Base-by-base conservation (phyloP, 768 basidiomycete genomes). In the Rhizopogon sp. region DNA sequence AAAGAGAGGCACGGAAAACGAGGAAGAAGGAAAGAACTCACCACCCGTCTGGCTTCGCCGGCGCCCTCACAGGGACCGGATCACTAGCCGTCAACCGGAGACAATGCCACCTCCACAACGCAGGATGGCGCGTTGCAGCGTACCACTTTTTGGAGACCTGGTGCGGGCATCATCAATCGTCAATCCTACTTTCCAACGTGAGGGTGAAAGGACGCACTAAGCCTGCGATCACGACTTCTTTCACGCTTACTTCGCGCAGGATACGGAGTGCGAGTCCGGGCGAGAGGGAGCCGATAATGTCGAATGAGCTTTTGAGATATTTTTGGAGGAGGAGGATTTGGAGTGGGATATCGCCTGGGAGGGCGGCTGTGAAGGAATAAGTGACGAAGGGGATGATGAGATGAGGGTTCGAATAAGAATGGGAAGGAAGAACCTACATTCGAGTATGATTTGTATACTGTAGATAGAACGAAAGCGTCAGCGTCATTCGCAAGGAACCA, bases 251-350 rank as follows among this genome's bases (percentile, higher is more conserved):
- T 43, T 74, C 71, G 60, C 78, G 79, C 28, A 95, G 73, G 40
- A 94, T 76, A 43, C 79, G 77, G 58, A 87, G 76, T 0, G 83
- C 79, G 1, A 93, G 69, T 17, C 85, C 78, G 0, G 84, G 84
- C 0, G 86, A 77, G 16, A 95, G 76, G 43, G 79, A 78, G 6
- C 88, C 87, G 31, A 95, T 73, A 47, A 96, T 77, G 64, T 96
- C 93, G 62, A 90, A 90, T 6, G 90, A 88, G 11, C 88, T 88
- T 61, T 79, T 83, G 37, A 81, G 79, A 60, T 96, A 94, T 68
- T 92, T 91, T 68, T 93, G 83, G 16, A 96, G 79, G 2, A 91
- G 81, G 1, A 88, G 77, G 43, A 95, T 91, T 66, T 93, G 93
- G 6, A 90, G 76, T 10, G 81, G 82, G 33, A 94, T 89, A 61